These are phyloP conservation scores for Blumeria graminis DNA, from an alignment of 2,329 filamentous ascomycete species.

Conservation along the genomic window DNA sequence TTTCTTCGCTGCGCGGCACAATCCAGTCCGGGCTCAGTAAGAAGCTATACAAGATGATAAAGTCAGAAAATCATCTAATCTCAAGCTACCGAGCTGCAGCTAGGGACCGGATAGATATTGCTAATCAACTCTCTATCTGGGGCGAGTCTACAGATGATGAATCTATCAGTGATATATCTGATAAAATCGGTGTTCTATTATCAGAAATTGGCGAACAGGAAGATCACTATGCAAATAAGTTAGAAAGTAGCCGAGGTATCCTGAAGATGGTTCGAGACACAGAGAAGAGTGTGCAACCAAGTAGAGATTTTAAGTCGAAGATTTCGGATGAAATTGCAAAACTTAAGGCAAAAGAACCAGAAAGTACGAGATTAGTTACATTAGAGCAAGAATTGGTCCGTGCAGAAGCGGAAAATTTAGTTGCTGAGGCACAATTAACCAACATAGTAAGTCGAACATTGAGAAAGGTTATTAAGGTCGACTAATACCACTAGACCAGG, in stretches of 20 bases:
- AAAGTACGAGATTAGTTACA: slow-evolving; percentile 54
- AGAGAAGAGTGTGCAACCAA: slow-evolving; percentile 84
- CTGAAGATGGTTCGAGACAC: slow-evolving; percentile 91
- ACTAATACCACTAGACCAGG: slow-evolving; percentile 37
- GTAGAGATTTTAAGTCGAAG: slow-evolving; percentile 66
- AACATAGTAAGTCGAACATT: slow-evolving; percentile 48
- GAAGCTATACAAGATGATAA: slow-evolving; percentile 78
- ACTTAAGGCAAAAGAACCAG: slow-evolving; percentile 78
- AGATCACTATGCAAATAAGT: slow-evolving; percentile 58
- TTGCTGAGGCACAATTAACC: slow-evolving; percentile 86
- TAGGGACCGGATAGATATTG: slow-evolving; percentile 63
- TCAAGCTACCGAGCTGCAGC: slow-evolving; percentile 63
- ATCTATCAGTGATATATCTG: slow-evolving; percentile 65
- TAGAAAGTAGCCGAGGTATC: slow-evolving; percentile 62
- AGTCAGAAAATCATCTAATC: slow-evolving; percentile 78
- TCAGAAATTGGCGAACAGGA: slow-evolving; percentile 89
- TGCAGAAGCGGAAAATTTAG: slow-evolving; percentile 84
- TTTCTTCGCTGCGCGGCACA: slow-evolving; percentile 64
- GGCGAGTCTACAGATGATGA: slow-evolving; percentile 80
- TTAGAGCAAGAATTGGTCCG: slow-evolving; percentile 92
- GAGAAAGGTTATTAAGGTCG: not conserved
- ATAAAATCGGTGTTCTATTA: slow-evolving; percentile 84
- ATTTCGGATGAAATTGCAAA: slow-evolving; percentile 80
- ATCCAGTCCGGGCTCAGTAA: slow-evolving; percentile 74
- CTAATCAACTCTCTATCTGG: slow-evolving; percentile 85